phyloP scores from a whole-genome alignment of 805 yeast genomes.

The Barnettozyma siamensis region DNA sequence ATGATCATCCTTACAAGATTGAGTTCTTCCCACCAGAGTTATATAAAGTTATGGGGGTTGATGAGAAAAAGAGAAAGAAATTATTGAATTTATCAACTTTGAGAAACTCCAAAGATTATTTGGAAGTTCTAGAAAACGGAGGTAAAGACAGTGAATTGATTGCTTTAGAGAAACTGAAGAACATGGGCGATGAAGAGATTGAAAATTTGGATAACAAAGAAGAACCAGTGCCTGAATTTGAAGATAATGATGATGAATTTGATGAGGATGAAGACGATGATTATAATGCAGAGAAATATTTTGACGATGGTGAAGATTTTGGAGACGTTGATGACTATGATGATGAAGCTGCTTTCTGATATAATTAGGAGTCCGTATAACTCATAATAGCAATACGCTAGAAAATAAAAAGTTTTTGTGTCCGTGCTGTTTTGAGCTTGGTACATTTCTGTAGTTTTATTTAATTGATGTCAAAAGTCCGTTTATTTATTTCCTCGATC shows the following conservation, averaged over 20 bases:
- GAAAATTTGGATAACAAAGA: constrained; percentile 30
- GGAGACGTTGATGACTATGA: constrained; percentile 45
- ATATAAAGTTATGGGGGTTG: constrained; percentile 62
- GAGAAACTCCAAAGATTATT: constrained; percentile 19
- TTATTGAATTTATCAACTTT: constrained; percentile 36
- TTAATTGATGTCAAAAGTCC: background rate
- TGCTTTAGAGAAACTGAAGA: constrained; percentile 20
- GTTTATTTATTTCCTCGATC: too few relatives aligned
- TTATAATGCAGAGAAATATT: constrained; percentile 52
- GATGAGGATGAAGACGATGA: constrained; percentile 22
- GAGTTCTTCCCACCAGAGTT: constrained; percentile 76
- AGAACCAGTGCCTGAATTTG: constrained; percentile 21
- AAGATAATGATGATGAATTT: constrained; percentile 33
- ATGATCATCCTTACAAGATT: constrained; percentile 69
- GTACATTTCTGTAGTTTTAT: too few relatives aligned
- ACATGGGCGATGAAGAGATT: constrained; percentile 57
- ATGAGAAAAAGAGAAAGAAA: constrained; percentile 46
- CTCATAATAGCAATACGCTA: too few relatives aligned
- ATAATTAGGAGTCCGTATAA: too few relatives aligned
- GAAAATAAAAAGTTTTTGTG: background rate
- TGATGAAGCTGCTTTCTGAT: constrained; percentile 57
- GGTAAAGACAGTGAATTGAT: constrained; percentile 34
- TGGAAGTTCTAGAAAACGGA: constrained; percentile 27
- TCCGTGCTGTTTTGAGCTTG: constrained; percentile 1
- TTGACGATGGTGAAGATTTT: constrained; percentile 43